Base-by-base conservation (phyloP, 495 filamentous ascomycete genomes). In the Mytilinidion resinicola region DNA sequence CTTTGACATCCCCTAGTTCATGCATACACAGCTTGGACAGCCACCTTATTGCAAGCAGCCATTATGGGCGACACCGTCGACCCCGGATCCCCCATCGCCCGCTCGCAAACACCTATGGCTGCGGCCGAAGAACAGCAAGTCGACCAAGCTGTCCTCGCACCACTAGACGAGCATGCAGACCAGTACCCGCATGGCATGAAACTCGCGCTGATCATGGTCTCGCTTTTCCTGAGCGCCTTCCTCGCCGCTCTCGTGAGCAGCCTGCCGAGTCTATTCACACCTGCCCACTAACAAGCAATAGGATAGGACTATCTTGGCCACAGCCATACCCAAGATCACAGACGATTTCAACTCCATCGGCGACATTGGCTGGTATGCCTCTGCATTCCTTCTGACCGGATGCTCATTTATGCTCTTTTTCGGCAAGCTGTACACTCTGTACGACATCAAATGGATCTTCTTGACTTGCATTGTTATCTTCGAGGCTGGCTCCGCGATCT, bases 341-440 rank as follows among this genome's bases (percentile, higher is more conserved):
- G 63, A 68, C 49, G 21, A 66, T 17, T 68, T 68, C 59, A 25
- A 68, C 49, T 66, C 63, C 12, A 41, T 66, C 9, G 51, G 33
- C 17, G 63, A 68, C 34, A 52, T 68, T 7, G 66, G 62, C 30
- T 68, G 66, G 66, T 68, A 68, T 37, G 63, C 59, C 4, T 51
- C 39, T 15, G 66, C 63, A 10, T 68, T 63, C 47, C 58, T 63
- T 49, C 39, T 68, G 12, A 68, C 66, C 20, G 53, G 55, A 9
- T 61, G 82, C 67, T 73, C 85, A 7, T 81, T 93, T 41, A 85
- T 87, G 55, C 76, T 91, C 19, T 72, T 88, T 19, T 89, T 86
- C 61, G 90, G 90, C 57, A 86, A 87, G 62, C 68, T 95, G 43
- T 93, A 92, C 75, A 86, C 84, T 6, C 90, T 89, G 76, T 89